Evolutionary conservation across 371 early-diverging fungal species (phyloP), one percentile per base, ranked within the genome.

Genomic region (Quaeritorhiza haematococci): DNA sequence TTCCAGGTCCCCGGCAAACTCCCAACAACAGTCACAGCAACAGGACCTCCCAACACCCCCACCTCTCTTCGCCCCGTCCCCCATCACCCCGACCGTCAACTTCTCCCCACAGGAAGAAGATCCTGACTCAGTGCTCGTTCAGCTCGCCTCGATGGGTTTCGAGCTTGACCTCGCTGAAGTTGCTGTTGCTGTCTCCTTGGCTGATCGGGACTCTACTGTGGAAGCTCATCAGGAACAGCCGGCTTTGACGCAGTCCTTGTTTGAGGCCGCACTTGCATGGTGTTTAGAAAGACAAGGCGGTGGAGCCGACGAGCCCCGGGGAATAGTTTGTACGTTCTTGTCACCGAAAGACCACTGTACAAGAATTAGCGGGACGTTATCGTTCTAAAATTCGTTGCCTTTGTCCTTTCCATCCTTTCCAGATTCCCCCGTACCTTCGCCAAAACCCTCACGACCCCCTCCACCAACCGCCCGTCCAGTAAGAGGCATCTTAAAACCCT

Each of bases 71-170:
- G n/a, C n/a, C n/a, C n/a, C n/a, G n/a, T n/a, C n/a, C n/a, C n/a
- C n/a, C n/a, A n/a, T n/a, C n/a, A n/a, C n/a, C n/a, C n/a, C n/a
- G n/a, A n/a, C n/a, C n/a, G n/a, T n/a, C n/a, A n/a, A n/a, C n/a
- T n/a, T n/a, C n/a, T n/a, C n/a, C n/a, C n/a, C n/a, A n/a, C n/a
- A n/a, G n/a, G n/a, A n/a, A n/a, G n/a, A n/a, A n/a, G n/a, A n/a
- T n/a, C n/a, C n/a, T n/a, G n/a, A n/a, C n/a, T n/a, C n/a, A n/a
- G n/a, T n/a, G n/a, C n/a, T 59, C n/a, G 64, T 59, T 19, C 64
- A 58, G 21, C 49, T 63, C 28, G 33, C 57, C 8, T 19, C 59
- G 4, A 64, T 64, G 64, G 64, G 64, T 17, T 64, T 64, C 51
- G 64, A 64, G 21, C 28, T 42, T 8, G 52, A 64, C 15, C 38